Percentiles rank a stretch among this genome's conserved stretches.
Evolutionary conservation across 768 basidiomycete species (phyloP).

Genomic region (Agaricus subrufescens): DNA sequence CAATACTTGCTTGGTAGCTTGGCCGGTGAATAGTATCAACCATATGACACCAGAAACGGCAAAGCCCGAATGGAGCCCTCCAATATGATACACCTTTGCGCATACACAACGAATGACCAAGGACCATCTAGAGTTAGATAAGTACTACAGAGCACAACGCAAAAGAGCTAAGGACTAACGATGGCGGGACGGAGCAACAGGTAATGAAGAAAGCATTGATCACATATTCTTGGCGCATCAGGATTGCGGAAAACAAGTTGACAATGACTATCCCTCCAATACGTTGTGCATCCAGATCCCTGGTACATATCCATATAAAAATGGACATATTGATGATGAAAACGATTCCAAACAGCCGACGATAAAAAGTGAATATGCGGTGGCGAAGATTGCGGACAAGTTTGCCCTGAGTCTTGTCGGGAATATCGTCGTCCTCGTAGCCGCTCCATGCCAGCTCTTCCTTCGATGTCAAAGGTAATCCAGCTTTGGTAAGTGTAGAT

Average conservation of each 20-base stretch:
- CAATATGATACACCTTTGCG: constrained; percentile 56
- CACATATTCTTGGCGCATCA: constrained; percentile 54
- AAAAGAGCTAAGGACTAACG: constrained; percentile 28
- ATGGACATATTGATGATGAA: constrained; percentile 50
- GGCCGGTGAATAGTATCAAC: constrained; percentile 44
- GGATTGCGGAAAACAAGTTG: constrained; percentile 44
- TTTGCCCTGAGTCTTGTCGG: constrained; percentile 46
- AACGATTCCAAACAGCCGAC: constrained; percentile 55
- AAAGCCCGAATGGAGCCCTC: constrained; percentile 57
- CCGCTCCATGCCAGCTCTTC: constrained; percentile 45
- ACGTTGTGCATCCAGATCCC: constrained; percentile 28
- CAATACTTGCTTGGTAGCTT: constrained; percentile 46
- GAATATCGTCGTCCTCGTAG: constrained; percentile 44
- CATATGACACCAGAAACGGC: constrained; percentile 52
- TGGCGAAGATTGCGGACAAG: constrained; percentile 48
- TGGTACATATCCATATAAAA: constrained; percentile 38
- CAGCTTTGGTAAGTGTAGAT: constrained; percentile 18
- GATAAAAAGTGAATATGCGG: constrained; percentile 51
- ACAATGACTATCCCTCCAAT: constrained; percentile 37
- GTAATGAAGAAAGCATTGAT: constrained; percentile 54
- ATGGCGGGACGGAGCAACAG: constrained; percentile 43
- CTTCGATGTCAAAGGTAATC: constrained; percentile 23
- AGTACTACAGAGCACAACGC: not conserved
- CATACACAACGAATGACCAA: constrained; percentile 46
- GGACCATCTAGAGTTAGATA: constrained; percentile 39